Percentiles rank a stretch among this genome's conserved stretches.
phyloP scores from a whole-genome alignment of 139 green algal species.

The Chlamydomonas urium region DNA sequence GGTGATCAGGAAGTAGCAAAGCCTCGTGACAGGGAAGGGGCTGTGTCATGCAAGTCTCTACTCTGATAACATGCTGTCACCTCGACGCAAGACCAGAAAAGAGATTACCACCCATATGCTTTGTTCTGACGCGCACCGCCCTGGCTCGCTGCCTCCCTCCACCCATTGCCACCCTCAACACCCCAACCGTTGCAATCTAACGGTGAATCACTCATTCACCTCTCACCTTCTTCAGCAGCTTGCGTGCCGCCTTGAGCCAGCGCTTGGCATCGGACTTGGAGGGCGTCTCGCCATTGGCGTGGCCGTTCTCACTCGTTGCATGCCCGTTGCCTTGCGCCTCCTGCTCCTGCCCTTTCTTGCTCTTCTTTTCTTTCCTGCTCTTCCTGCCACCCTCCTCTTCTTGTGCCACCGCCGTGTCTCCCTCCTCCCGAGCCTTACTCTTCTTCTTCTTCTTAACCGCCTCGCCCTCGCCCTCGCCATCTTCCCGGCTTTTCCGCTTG shows the following conservation, averaged over 20 bases:
- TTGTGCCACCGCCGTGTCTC: no score
- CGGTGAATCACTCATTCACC: not conserved
- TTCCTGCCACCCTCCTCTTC: not conserved
- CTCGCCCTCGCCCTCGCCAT: not conserved
- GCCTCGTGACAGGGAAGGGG: not conserved
- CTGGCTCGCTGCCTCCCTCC: no score
- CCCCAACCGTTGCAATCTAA: not conserved
- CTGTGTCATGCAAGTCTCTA: not conserved
- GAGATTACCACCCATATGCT: no score
- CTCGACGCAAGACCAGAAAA: not conserved
- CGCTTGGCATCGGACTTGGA: not conserved
- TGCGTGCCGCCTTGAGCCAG: constrained; percentile 1
- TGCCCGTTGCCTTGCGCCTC: not conserved
- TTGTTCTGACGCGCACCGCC: no score
- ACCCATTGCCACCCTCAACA: not conserved
- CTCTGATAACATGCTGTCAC: not conserved
- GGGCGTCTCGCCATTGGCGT: not conserved
- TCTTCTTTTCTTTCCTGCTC: constrained; percentile 4
- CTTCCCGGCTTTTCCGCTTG: not conserved
- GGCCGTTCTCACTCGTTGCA: not conserved
- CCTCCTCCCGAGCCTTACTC: constrained; percentile 8
- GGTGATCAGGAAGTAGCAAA: not conserved
- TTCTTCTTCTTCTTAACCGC: constrained; percentile 21
- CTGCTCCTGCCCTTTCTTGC: not conserved
- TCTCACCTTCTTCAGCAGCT: constrained; percentile 10